Evolutionary conservation across 495 filamentous ascomycete genomes (phyloP), one percentile per base, ranked within the genome.

Genomic region (Filosporella fistucella): DNA sequence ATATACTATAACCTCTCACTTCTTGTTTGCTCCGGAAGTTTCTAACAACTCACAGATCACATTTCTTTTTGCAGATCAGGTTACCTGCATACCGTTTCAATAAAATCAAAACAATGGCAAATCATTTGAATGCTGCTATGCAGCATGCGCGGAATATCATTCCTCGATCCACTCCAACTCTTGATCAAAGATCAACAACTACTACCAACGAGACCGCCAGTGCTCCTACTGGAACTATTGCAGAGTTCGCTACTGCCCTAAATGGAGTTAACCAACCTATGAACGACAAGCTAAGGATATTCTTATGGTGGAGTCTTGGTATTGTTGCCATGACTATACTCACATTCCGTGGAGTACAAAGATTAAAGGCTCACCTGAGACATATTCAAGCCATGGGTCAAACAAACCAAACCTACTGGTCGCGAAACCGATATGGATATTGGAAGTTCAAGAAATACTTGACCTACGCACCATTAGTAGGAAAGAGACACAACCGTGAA

Each of bases 401-500:
- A 24, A 57, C 66, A 1, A 66, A 63, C 11, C 56, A 66, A 8
- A 77, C 71, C 51, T 80, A 73, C 72, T 71, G 63, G 48, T 36
- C 47, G 16, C 63, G 65, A 28, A 69, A 70, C 36, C 67, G 65
- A 64, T 63, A 60, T 38, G 71, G 71, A 72, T 73, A 72, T 13
- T 74, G 75, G 18, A 61, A 60, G 42, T 51, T 95, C 56, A 96
- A 95, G 71, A 80, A 78, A 51, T 71, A 91, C 58, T 59, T 95
- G 42, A 73, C 95, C 54, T 89, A 91, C 62, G 91, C 93, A 9
- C 90, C 93, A 1, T 66, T 97, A 17, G 82, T 87, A 63, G 77
- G 76, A 10, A 85, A 76, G 51, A 81, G 91, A 22, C 91, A 96
- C 68, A 94, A 93, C 67, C 80, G 84, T 43, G 91, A 95, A 62